Evolutionary conservation across 805 yeast species (phyloP).

Genomic region (Wickerhamiella lipophila): DNA sequence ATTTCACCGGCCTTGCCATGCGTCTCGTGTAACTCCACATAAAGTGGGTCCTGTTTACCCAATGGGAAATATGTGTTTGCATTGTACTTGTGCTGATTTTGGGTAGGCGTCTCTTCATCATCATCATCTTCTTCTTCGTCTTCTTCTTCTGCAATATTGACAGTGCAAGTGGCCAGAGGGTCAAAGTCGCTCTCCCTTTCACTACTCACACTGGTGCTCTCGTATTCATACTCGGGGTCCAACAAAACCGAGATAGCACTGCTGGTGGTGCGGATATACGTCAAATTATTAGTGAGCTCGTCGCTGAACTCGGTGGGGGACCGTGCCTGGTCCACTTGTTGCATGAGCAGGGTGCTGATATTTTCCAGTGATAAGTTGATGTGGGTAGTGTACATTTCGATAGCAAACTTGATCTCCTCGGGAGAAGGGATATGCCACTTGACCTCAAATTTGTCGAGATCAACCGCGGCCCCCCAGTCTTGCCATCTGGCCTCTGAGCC

Average conservation of each 20-base stretch:
- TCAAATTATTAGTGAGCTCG: conserved; percentile 40
- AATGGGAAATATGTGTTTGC: conserved; percentile 51
- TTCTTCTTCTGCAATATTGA: background rate
- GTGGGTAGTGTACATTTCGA: conserved; percentile 42
- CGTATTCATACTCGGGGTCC: conserved; percentile 34
- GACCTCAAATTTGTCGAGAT: conserved; percentile 32
- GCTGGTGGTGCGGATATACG: conserved; percentile 45
- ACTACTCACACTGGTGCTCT: too few species aligned
- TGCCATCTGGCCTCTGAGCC: conserved; percentile 24
- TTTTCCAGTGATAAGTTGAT: conserved; percentile 24
- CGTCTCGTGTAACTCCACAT: conserved; percentile 44
- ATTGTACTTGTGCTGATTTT: conserved; percentile 45
- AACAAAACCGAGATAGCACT: conserved; percentile 62
- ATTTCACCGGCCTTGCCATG: conserved; percentile 49
- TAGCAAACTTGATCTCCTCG: conserved; percentile 47
- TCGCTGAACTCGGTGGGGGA: conserved; percentile 35
- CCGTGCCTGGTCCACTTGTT: conserved; percentile 21
- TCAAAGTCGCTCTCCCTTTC: too few species aligned
- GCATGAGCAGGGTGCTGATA: conserved; percentile 20
- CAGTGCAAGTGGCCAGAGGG: too few species aligned
- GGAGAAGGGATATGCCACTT: conserved; percentile 64
- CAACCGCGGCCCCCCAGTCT: conserved; percentile 32
- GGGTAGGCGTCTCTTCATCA: background rate
- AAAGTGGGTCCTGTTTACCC: conserved; percentile 34
- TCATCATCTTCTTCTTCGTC: too few species aligned